Conservation (phyloP, 768 basidiomycete species). For the Calvatia gigantea region DNA sequence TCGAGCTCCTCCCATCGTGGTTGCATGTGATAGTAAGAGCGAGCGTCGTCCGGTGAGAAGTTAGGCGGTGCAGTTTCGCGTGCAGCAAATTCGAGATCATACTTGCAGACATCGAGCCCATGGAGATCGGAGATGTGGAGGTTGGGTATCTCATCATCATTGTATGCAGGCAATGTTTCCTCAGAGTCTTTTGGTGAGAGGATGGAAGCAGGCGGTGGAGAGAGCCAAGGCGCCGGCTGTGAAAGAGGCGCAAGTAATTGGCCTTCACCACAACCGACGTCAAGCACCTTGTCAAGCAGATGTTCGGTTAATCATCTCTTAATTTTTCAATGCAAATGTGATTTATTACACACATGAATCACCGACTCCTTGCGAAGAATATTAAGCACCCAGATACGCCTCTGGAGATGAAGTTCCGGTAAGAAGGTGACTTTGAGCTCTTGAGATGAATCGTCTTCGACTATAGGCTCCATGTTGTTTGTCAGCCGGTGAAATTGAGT, state of each 20-base stretch:
- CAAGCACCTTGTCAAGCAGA: slow-evolving; percentile 54
- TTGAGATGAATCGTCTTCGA: slow-evolving; percentile 16
- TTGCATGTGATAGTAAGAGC: slow-evolving; percentile 21
- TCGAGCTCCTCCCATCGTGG: slow-evolving; percentile 68
- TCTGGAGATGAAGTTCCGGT: slow-evolving; percentile 64
- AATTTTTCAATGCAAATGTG: too few species aligned
- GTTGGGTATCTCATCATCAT: slow-evolving; percentile 47
- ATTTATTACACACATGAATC: slow-evolving; percentile 52
- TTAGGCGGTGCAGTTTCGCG: slow-evolving; percentile 41
- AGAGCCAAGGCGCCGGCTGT: slow-evolving; percentile 72
- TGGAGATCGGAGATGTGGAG: slow-evolving; percentile 54
- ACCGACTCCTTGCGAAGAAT: slow-evolving; percentile 54
- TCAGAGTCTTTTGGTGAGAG: slow-evolving; percentile 24
- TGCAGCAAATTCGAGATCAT: slow-evolving; percentile 54
- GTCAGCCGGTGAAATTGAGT: neutral
- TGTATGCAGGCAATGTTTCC: slow-evolving; percentile 27
- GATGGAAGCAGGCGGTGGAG: slow-evolving; percentile 35
- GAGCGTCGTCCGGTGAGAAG: neutral
- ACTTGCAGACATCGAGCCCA: slow-evolving; percentile 63
- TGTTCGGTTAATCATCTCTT: neutral
- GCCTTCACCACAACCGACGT: slow-evolving; percentile 85
- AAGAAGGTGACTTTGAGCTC: slow-evolving; percentile 60
- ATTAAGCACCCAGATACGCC: slow-evolving; percentile 70
- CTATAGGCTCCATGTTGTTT: slow-evolving; percentile 6
- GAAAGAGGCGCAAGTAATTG: slow-evolving; percentile 64